Base-by-base conservation (phyloP, 805 yeast genomes). In the Ogataea parapolymorpha region DNA sequence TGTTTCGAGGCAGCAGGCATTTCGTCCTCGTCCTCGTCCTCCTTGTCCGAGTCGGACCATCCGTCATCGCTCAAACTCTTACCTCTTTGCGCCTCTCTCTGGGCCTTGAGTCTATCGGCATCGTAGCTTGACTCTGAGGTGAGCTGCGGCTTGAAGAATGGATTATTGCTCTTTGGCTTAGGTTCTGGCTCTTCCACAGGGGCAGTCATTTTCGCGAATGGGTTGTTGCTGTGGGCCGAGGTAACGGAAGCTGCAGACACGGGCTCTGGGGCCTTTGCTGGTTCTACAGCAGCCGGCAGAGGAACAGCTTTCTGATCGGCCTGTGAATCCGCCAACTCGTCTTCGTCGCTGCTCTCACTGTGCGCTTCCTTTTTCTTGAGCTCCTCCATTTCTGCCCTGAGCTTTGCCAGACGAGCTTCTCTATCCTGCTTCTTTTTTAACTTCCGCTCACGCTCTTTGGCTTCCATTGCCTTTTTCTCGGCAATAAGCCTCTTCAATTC, bases 71-170 rank as follows among this genome's bases (percentile, higher is more conserved):
- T 68, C 20, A 56, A 62, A 7, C 65, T 63, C 30, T 66, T 53
- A 4, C 82, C 82, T 61, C 90, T 71, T 58, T 85, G 91, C 6
- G 85, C 77, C 20, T 75, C 78, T 61, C 93, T 71, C 61, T 84
- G 90, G 2, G 81, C 82, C 41, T 79, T 82, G 22, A 84, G 77
- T 45, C 78, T 77, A 46, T 70, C 70, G 1, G 75, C 65, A 54
- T 82, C 86, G 49, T 80, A 64, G 22, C 45, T 54, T 4, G 61
- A 51, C 8, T 54, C 65, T 0, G 62, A 48, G 15, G 61, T 46
- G 16, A 24, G 35, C 15, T 54, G 48, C 11, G 78, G 75, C 53
- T 77, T 79, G 59, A 82, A 82, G 55, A 82, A 82, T 37, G 87
- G 85, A 46, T 74, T 75, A 37, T 72, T 70, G 35, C 62, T 59